Evolutionary conservation across 2,329 filamentous ascomycete species (phyloP).

Genomic region (Cladosporium sp.): DNA sequence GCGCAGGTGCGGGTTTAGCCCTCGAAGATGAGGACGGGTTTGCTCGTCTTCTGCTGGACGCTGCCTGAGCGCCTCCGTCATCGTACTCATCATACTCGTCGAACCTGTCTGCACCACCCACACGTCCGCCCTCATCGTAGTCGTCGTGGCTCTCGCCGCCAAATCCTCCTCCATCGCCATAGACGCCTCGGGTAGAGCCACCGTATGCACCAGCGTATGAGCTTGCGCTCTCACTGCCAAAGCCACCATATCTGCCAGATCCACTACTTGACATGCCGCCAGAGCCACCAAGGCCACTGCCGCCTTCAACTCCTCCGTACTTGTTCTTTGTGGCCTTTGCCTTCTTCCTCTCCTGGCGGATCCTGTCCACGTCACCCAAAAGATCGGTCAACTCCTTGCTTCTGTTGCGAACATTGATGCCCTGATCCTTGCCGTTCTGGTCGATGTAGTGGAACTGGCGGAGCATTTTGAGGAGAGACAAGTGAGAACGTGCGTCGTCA

Average conservation of each 20-base stretch:
- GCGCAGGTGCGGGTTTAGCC: conserved; percentile 33
- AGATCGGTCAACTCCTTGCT: conserved; percentile 94
- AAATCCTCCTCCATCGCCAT: conserved; percentile 93
- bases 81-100: conserved; percentile 98
- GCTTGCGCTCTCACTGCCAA: conserved; percentile 69
- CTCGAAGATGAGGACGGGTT: conserved; percentile 28
- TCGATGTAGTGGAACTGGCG: conserved; percentile 98
- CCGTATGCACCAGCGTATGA: conserved; percentile 47
- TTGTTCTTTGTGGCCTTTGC: conserved; percentile 86
- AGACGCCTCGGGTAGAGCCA: conserved; percentile 70
- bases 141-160: conserved; percentile 65
- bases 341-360: conserved; percentile 75
- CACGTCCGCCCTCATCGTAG: conserved; percentile 61
- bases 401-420: conserved; percentile 93
- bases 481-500: conserved; percentile 90
- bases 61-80: conserved; percentile 57
- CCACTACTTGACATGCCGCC: conserved; percentile 50
- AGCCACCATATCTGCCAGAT: conserved; percentile 73
- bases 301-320: conserved; percentile 90
- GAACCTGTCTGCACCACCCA: conserved; percentile 63
- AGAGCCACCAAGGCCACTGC: conserved; percentile 57
- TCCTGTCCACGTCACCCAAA: conserved; percentile 85
- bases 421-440: conserved; percentile 94
- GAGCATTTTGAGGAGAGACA: conserved; percentile 95
- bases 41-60: conserved; percentile 52